Percentiles rank a stretch among this genome's conserved stretches.
phyloP scores from a whole-genome alignment of 106 monocot species.

The Apostasia ramifera region DNA sequence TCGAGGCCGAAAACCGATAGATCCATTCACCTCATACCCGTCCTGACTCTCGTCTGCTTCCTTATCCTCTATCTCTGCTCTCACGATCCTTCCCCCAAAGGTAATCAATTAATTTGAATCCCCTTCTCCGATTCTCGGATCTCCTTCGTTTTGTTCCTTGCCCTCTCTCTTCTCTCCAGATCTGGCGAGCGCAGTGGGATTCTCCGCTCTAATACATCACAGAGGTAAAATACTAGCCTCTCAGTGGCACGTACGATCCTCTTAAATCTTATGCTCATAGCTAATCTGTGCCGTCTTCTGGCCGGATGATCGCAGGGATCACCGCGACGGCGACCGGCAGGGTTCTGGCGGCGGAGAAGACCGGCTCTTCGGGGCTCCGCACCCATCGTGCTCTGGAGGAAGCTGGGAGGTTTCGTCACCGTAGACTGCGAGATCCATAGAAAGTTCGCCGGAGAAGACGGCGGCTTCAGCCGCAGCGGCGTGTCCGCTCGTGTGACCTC shows the following conservation, averaged over 20 bases:
- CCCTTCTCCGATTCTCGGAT: neutral
- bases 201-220: neutral
- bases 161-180: neutral
- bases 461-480: neutral
- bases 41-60: slow-evolving; percentile 24
- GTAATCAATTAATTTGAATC: slow-evolving; percentile 2
- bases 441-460: neutral
- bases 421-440: neutral
- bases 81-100: slow-evolving; percentile 20
- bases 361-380: neutral
- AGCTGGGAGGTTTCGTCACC: neutral
- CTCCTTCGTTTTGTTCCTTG: neutral
- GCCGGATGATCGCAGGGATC: neutral
- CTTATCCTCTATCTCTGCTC: slow-evolving; percentile 38
- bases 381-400: neutral
- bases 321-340: neutral
- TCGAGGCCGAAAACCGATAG: neutral
- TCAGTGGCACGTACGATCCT: too few relatives aligned
- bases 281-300: neutral
- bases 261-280: neutral
- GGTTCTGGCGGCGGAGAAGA: neutral
- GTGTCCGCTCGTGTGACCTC: neutral
- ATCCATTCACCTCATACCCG: slow-evolving; percentile 19
- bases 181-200: neutral
- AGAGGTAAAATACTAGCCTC: slow-evolving; percentile 1